Base-by-base conservation (phyloP, 164 flowering plant genomes). In the Litsea cubeba region DNA sequence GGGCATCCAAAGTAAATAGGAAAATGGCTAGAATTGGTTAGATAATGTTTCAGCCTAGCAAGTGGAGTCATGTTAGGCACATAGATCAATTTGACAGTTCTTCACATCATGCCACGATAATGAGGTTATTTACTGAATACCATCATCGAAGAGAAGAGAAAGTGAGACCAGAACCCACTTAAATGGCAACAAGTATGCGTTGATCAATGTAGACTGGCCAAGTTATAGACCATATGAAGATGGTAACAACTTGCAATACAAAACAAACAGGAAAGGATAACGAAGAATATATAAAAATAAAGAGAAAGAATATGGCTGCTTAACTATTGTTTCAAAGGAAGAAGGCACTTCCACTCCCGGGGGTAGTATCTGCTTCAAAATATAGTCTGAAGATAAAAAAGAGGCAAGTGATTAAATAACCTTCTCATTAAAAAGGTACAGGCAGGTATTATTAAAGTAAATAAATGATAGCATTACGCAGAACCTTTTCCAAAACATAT, bases 311-410 rank as follows among this genome's bases (percentile, higher is more conserved):
- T 15, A 76, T 69, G 73, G 80, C 78, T 81, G 91, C 98, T 91
- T 88, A 96, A 87, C 99, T 89, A 96, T 88, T 76, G 99, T 94
- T 81, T 94, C 99, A 85, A 96, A 96, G 71, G 99, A 94, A 70
- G 99, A 89, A 65, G 97, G 99, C 26, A 89, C 92, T 81, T 92
- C 98, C 73, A 89, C 88, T 77, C 93, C 97, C 75, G 84, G 71
- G 23, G 99, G 99, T 62, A 96, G 85, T 80, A 96, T 86, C 82
- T 94, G 95, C 93, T 90, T 96, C 84, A 94, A 73, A 49, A 96
- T 80, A 82, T 94, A 92, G 60, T 96, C 98, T 94, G 73, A 64
- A 76, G 76, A 49, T 11, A 76, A 76, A 79, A 72, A 65, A 30
- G n/a, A 28, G 17, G 17, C 14, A 5, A 15, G 46, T 26, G 40